Base-by-base conservation (phyloP, 805 yeast species). In the Kazachstania kunashirensis region DNA sequence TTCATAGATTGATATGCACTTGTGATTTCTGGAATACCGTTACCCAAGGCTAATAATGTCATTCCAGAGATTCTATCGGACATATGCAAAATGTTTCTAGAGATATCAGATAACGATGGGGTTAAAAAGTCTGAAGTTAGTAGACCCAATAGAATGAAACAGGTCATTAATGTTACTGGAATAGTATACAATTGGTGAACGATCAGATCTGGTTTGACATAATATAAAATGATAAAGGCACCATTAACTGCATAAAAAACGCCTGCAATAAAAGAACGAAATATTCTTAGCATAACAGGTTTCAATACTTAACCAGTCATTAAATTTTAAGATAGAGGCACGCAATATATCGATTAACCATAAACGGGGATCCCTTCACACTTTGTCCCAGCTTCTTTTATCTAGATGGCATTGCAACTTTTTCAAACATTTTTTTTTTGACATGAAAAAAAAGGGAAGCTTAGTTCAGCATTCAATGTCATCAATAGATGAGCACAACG, bases 1-100 rank as follows among this genome's bases (percentile, higher is more conserved):
- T 70, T 67, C 75, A 92, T 72, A 3, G 96, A 95, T 33, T 79
- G 77, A 53, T 77, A 84, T 0, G 95, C 85, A 32, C 89, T 73
- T 25, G 86, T 71, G 3, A 89, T 75, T 56, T 89, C 98, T 0
- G 96, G 95, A 0, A 94, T 70, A 3, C 95, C 94, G 59, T 89
- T 89, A 0, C 96, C 97, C 42, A 89, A 68, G 0, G 97, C 95
- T 36, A 92, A 63, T 16, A 89, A 62, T 0, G 96, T 88, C 45
- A 89, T 69, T 0, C 97, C 97, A 10, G 92, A 77, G 14, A 88
- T 61, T 40, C 82, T 75, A 41, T 84, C 92, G 13, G 88, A 74
- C 34, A 89, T 59, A 7, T 74, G 69, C 8, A 85, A 58, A 12
- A 70, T 54, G 10, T 49, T 48, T 11, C 65, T 64, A 0, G 96